Base-by-base conservation (phyloP, 192 early-diverging fungal species). In the Borealophlyctis nickersoniae region DNA sequence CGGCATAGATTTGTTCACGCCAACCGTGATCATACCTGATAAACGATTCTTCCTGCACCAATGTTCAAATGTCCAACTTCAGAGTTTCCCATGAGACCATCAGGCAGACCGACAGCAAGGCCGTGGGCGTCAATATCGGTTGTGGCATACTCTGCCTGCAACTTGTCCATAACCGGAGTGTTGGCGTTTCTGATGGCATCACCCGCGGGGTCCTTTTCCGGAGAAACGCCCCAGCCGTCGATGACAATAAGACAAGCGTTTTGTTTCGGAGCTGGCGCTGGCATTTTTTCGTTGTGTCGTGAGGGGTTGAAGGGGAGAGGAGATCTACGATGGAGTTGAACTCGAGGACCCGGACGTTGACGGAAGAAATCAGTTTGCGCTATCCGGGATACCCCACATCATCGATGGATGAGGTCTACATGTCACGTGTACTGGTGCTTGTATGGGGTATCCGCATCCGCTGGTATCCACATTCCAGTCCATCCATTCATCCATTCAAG, bases 31-130 rank as follows among this genome's bases (percentile, higher is more conserved):
- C 67, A 56, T 77, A 88, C 88, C 81, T 99, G 97, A 77, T 98
- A 98, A 31, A 99, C 98, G 23, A 99, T 84, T 36, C 98, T 87
- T 32, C 98, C 98, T 51, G 98, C 98, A 56, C 98, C 98, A 86
- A 99, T 95, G 85, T 99, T 99, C 71, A 98, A 76, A 69, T 99
- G 98, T 11, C 98, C 98, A 48, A 99, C 98, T 77, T 99, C 98
- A 48, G 91, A 94, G 87, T 99, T 99, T 60, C 96, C 98, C 98
- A 99, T 99, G 56, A 98, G 83, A 7, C 94, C 98, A n/a, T 94
- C 95, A 13, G 96, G 96, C 32, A 99, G 84, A 55, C 98, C 98
- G 50, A 99, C 98, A 30, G 88, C 83, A 32, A 90, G 83, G 28
- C 98, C 98, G 69, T 98, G 94, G n/a, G 98, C 98, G 54, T 77